phyloP scores from a whole-genome alignment of 2,329 filamentous ascomycete species.

The Leptoxyphium fumago region DNA sequence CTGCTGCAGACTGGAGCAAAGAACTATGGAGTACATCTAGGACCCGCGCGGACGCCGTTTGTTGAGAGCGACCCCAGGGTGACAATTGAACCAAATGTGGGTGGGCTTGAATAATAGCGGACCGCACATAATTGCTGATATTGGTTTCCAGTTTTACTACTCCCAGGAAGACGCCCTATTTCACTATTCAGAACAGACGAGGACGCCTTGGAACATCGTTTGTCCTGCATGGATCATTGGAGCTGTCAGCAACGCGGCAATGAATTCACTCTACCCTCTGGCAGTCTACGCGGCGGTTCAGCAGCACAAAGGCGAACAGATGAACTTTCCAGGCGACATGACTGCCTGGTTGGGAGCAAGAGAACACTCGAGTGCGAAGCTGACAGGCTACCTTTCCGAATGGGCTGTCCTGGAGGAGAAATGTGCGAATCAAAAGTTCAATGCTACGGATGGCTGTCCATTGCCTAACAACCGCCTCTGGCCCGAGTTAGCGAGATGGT shows the following conservation, averaged over 20 bases:
- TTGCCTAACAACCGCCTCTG: slow-evolving; percentile 36
- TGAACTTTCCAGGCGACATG: slow-evolving; percentile 32
- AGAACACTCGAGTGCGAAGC: slow-evolving; percentile 28
- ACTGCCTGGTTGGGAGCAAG: slow-evolving; percentile 29
- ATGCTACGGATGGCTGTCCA: slow-evolving; percentile 30
- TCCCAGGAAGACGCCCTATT: slow-evolving; percentile 36
- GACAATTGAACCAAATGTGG: slow-evolving; percentile 28
- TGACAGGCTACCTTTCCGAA: slow-evolving; percentile 36
- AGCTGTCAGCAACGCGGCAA: slow-evolving; percentile 33
- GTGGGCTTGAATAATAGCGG: slow-evolving; percentile 19
- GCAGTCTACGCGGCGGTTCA: slow-evolving; percentile 37
- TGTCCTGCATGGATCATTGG: slow-evolving; percentile 36
- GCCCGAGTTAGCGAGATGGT: slow-evolving; percentile 32
- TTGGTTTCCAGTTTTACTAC: slow-evolving; percentile 35
- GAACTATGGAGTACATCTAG: slow-evolving; percentile 36
- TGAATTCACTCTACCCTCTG: slow-evolving; percentile 35
- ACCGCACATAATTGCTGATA: slow-evolving; percentile 5
- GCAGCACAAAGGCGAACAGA: slow-evolving; percentile 24
- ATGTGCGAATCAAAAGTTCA: slow-evolving; percentile 33
- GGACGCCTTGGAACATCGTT: slow-evolving; percentile 31
- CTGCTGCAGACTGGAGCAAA: slow-evolving; percentile 40
- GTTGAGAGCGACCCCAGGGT: slow-evolving; percentile 33
- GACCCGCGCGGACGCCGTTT: slow-evolving; percentile 29
- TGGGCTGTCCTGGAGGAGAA: slow-evolving; percentile 33
- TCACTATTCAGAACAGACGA: slow-evolving; percentile 26